A percentile compares a stretch with the other conserved stretches of the same genome.
Conservation (phyloP, 768 basidiomycete species). For the Jaapia argillacea region DNA sequence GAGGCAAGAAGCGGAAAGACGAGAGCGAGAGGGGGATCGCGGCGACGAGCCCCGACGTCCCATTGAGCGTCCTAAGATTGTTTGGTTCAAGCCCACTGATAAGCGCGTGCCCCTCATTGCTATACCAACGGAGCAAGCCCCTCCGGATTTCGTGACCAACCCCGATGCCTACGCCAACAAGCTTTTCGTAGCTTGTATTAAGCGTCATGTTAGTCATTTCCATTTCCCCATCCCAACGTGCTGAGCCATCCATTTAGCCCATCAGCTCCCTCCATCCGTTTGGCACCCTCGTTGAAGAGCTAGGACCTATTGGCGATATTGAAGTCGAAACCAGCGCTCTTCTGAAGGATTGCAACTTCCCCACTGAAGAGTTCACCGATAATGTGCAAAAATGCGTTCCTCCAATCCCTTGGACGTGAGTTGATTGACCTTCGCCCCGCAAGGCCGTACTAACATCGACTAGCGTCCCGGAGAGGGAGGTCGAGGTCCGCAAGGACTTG, state of each 20-base stretch:
- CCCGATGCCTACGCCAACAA: slow-evolving; percentile 85
- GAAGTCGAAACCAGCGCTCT: slow-evolving; percentile 97
- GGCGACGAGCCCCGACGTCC: slow-evolving; percentile 76
- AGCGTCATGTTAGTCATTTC: slow-evolving; percentile 90
- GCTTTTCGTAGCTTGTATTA: slow-evolving; percentile 96
- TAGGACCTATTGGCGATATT: slow-evolving; percentile 96
- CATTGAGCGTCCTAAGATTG: slow-evolving; percentile 93
- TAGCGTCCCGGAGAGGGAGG: slow-evolving; percentile 83
- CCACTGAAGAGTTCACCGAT: slow-evolving; percentile 93
- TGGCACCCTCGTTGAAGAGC: slow-evolving; percentile 94
- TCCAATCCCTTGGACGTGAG: slow-evolving; percentile 92
- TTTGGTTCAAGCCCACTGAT: slow-evolving; percentile 99
- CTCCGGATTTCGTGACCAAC: slow-evolving; percentile 90
- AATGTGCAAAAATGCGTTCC: slow-evolving; percentile 93
- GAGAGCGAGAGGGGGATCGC: slow-evolving; percentile 92
- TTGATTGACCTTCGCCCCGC: no score
- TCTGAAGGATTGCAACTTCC: slow-evolving; percentile 98
- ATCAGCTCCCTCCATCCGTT: slow-evolving; percentile 98
- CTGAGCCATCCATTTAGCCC: no score
- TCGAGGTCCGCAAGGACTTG: slow-evolving; percentile 82
- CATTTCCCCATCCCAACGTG: slow-evolving; percentile 7
- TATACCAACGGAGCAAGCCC: slow-evolving; percentile 97
- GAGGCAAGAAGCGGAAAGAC: slow-evolving; percentile 95
- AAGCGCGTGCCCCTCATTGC: slow-evolving; percentile 98
- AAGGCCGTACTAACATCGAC: no score